These are phyloP conservation scores for Fusarium sp. DNA, from an alignment of 2,329 filamentous ascomycete genomes.

Conservation along the genomic window DNA sequence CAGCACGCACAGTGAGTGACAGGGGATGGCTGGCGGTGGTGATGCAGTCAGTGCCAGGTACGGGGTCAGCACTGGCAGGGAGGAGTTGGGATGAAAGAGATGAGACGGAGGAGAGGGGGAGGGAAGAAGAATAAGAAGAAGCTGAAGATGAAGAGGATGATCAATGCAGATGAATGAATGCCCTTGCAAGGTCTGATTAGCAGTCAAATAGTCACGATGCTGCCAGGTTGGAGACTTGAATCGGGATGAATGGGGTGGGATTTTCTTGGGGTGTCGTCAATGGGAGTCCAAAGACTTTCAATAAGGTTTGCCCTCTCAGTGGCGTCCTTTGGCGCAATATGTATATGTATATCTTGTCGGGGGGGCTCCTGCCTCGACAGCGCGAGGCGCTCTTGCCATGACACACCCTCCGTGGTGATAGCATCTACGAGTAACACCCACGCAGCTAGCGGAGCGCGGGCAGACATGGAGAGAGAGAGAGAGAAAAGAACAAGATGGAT, in stretches of 20 bases:
- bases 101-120: constrained; percentile 3
- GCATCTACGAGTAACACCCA: background rate
- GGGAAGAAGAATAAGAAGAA: constrained; percentile 17
- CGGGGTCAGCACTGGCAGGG: background rate
- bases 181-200: constrained; percentile 9
- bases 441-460: background rate
- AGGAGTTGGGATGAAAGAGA: constrained; percentile 16
- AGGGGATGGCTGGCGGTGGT: background rate
- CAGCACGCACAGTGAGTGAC: background rate
- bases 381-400: constrained; percentile 9
- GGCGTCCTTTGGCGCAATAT: constrained; percentile 40
- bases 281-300: constrained; percentile 35
- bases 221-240: constrained; percentile 30
- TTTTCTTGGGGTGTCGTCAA: constrained; percentile 36
- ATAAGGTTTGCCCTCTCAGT: constrained; percentile 42
- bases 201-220: constrained; percentile 35
- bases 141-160: constrained; percentile 21
- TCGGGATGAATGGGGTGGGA: constrained; percentile 28
- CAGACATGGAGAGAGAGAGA: background rate
- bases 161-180: constrained; percentile 34
- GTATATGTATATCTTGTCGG: constrained; percentile 36
- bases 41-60: background rate
- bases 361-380: constrained; percentile 29
- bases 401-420: background rate
- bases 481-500: constrained; percentile 12